Percentiles rank a stretch among this genome's conserved stretches.
Conservation (phyloP, 768 basidiomycete species). For the Crassisporium funariophilum region DNA sequence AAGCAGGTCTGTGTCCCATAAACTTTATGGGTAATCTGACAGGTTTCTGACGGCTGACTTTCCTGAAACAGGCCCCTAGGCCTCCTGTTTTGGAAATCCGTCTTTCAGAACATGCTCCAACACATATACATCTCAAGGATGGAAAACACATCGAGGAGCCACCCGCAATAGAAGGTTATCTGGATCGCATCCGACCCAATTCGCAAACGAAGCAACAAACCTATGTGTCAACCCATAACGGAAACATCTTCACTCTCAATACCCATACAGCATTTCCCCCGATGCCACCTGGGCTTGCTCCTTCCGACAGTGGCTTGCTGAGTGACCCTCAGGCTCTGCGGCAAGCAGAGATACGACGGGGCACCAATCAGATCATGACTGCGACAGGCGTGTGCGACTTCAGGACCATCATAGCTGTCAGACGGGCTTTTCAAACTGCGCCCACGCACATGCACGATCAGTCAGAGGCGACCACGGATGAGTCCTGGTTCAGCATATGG, state of each 20-base stretch:
- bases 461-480: conserved; percentile 28
- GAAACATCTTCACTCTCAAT: conserved; percentile 65
- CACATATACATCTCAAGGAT: conserved; percentile 43
- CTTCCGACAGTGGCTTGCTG: conserved; percentile 27
- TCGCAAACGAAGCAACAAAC: conserved; percentile 57
- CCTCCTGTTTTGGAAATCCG: conserved; percentile 73
- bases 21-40: not conserved
- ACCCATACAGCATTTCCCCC: conserved; percentile 65
- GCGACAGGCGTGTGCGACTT: conserved; percentile 76
- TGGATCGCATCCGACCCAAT: conserved; percentile 68
- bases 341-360: conserved; percentile 60
- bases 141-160: conserved; percentile 67
- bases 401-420: conserved; percentile 63
- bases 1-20: conserved; percentile 53
- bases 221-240: conserved; percentile 75
- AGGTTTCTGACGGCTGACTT: conserved; percentile 1
- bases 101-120: conserved; percentile 68
- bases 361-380: conserved; percentile 60
- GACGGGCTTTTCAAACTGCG: conserved; percentile 57
- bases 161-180: conserved; percentile 82
- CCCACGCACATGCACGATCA: conserved; percentile 40
- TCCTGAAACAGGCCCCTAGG: conserved; percentile 30
- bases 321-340: conserved; percentile 43
- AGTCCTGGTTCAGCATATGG: conserved; percentile 34
- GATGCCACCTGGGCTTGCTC: conserved; percentile 58